Evolutionary conservation across 2,329 filamentous ascomycete genomes (phyloP).

Genomic region (Colletotrichum kahawae): DNA sequence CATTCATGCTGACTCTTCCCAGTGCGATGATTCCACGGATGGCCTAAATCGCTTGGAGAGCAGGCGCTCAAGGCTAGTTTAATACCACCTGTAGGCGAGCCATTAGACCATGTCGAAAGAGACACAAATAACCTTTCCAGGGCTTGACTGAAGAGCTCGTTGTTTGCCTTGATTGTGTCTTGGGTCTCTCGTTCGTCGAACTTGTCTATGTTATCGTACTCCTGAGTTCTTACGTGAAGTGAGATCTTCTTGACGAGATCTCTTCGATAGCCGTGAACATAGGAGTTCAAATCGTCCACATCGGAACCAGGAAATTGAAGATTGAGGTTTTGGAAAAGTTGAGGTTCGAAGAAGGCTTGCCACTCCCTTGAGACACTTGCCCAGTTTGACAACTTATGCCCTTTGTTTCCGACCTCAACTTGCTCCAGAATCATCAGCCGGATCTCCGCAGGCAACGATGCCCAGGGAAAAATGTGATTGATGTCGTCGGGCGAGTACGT

Average conservation of each 20-base stretch:
- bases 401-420: not conserved
- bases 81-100: not conserved
- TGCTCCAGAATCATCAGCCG: not conserved
- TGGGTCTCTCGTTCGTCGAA: not conserved
- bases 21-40: not conserved
- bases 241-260: not conserved
- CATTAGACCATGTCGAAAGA: not conserved
- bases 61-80: not conserved
- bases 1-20: not conserved
- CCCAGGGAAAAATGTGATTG: not conserved
- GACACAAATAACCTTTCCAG: not conserved
- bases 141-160: not conserved
- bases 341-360: not conserved
- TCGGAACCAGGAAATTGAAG: not conserved
- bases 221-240: not conserved
- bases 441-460: not conserved
- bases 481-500: not conserved
- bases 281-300: not conserved
- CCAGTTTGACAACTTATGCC: not conserved
- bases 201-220: not conserved
- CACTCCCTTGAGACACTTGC: not conserved
- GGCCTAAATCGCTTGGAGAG: not conserved
- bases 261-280: not conserved
- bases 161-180: not conserved
- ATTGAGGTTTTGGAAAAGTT: not conserved